These are phyloP conservation scores for Tuber magnatum DNA, from an alignment of 495 filamentous ascomycete species.

Conservation along the genomic window DNA sequence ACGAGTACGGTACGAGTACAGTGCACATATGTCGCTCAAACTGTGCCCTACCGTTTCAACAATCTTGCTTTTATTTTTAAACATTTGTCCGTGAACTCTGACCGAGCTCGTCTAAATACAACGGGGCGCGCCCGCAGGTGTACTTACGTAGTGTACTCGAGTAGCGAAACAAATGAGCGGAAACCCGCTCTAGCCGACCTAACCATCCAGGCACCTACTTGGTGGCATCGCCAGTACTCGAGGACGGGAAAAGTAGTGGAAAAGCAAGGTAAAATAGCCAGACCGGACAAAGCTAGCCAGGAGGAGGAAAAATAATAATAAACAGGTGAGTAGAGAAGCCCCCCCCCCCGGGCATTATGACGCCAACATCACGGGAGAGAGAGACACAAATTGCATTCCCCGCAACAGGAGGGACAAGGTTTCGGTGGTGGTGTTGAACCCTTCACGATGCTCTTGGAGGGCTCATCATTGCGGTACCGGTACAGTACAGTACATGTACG, in stretches of 20 bases:
- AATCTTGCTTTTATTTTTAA: neutral
- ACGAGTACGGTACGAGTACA: neutral
- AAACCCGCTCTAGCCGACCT: slow-evolving; percentile 2
- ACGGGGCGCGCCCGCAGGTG: slow-evolving; percentile 1
- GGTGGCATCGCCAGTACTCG: neutral
- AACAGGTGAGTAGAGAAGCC: neutral
- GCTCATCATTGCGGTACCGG: neutral
- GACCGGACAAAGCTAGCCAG: neutral
- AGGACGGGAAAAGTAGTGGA: neutral
- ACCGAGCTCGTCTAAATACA: neutral
- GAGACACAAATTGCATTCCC: neutral
- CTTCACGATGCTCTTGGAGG: slow-evolving; percentile 4
- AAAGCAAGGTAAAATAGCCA: neutral
- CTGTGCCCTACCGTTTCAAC: neutral
- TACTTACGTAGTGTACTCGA: neutral
- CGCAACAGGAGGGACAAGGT: neutral
- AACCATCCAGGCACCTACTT: neutral
- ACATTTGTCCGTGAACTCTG: neutral
- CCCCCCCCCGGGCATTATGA: neutral
- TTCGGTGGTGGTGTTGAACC: slow-evolving; percentile 20
- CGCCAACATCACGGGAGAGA: neutral
- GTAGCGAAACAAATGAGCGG: neutral
- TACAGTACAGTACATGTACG: too few species aligned
- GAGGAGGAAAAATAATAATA: neutral
- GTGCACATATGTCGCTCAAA: neutral